Evolutionary conservation across 2,329 filamentous ascomycete species (phyloP), one percentile per base, ranked within the genome.

Genomic region (Cyphellophora europaea): DNA sequence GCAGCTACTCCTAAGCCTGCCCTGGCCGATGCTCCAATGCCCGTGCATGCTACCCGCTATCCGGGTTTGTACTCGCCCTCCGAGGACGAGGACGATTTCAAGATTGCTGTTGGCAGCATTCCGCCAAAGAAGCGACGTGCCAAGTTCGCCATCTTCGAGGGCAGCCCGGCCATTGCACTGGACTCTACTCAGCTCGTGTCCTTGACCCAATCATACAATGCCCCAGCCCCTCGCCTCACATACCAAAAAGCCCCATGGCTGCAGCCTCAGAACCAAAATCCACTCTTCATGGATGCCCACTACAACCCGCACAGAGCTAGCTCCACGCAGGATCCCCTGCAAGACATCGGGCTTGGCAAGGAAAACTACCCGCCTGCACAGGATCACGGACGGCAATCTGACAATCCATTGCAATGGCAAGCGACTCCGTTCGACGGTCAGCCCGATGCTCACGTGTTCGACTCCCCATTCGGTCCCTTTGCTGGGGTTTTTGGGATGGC

Each of bases 91-190:
- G 52, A 56, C 27, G 57, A 64, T 13, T 49, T 59, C 40, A 53
- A 50, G 6, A 30, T 62, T 14, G 48, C 56, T 5, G 37, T 57
- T 27, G 47, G 41, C 10, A 48, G 43, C n/a, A 48, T 55, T 35
- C 28, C 31, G 23, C 48, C 49, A 18, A 50, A 51, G 28, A 56
- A 50, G 35, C 40, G 51, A 23, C 46, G 49, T 14, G 42, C 47
- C 31, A 53, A 49, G 4, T 53, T 65, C 36, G 36, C 50, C 5
- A 48, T 66, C 23, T 65, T 61, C 39, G 51, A 53, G 15, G 63
- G 66, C n/a, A n/a, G n/a, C n/a, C n/a, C n/a, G 41, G 23, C 35
- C 31, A 30, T 32, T 41, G 35, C 29, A 36, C 16, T 31, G 36
- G 15, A 34, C 35, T n/a, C n/a, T n/a, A n/a, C n/a, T n/a, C n/a